Conservation (phyloP, 306 rosid genomes). For the Bauhinia variegata region DNA sequence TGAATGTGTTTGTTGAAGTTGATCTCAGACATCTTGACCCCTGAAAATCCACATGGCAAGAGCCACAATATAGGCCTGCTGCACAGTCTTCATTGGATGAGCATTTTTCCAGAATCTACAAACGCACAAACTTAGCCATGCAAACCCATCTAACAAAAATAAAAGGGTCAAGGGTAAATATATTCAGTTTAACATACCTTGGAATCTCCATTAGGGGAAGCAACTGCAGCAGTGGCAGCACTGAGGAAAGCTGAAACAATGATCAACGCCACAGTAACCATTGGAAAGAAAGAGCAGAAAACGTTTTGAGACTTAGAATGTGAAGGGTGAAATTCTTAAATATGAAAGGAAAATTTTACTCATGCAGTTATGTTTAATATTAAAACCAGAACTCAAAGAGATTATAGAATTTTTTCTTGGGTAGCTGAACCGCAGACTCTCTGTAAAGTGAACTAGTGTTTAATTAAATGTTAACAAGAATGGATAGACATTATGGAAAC, state of each 20-base stretch:
- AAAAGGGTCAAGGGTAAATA: background rate
- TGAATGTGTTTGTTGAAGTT: constrained; percentile 37
- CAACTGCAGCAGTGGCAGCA: constrained; percentile 12
- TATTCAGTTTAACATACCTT: constrained; percentile 29
- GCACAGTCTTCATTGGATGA: constrained; percentile 37
- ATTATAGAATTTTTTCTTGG: too few species aligned
- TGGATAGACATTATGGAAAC: background rate
- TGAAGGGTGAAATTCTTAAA: constrained; percentile 23
- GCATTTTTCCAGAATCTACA: constrained; percentile 35
- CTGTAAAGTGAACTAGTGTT: too few species aligned
- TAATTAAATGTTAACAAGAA: too few species aligned
- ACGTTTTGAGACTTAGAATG: background rate
- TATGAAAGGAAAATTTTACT: background rate
- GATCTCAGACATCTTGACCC: constrained; percentile 50
- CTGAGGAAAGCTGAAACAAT: constrained; percentile 30
- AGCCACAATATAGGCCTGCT: constrained; percentile 37
- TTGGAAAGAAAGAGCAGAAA: constrained; percentile 19
- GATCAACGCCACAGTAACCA: constrained; percentile 32
- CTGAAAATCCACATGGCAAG: constrained; percentile 35
- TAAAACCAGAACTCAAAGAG: too few species aligned
- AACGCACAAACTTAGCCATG: background rate
- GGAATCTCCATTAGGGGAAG: constrained; percentile 22
- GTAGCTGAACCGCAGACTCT: too few species aligned
- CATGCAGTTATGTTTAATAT: too few species aligned
- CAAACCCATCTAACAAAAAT: background rate